Evolutionary conservation across 2,329 filamentous ascomycete genomes (phyloP).

Genomic region (Penicillium corylophilum): DNA sequence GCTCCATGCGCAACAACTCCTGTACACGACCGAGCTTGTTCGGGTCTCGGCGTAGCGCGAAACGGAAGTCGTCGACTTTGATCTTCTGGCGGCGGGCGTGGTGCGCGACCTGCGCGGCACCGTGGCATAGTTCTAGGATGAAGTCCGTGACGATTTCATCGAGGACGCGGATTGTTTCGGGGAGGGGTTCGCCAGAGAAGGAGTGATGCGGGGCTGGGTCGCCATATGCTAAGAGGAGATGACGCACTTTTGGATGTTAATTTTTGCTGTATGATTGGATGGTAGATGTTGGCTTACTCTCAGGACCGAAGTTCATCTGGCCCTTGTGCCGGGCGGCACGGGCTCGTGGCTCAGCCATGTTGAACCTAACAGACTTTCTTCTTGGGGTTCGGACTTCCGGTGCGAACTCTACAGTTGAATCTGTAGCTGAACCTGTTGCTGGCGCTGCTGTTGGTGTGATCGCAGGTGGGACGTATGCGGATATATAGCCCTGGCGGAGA

Average conservation of each 20-base stretch:
- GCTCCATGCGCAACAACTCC: conserved; percentile 85
- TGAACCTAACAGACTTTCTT: conserved; percentile 13
- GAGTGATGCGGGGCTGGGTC: conserved; percentile 53
- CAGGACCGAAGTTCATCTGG: conserved; percentile 74
- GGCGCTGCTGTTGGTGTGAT: background rate
- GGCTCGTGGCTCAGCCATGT: conserved; percentile 72
- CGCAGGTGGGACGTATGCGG: conserved; percentile 4
- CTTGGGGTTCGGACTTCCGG: conserved; percentile 2
- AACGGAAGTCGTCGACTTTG: conserved; percentile 97
- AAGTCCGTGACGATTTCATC: conserved; percentile 97
- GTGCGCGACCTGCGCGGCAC: conserved; percentile 79
- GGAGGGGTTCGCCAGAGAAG: conserved; percentile 73
- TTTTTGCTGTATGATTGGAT: background rate
- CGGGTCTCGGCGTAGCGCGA: conserved; percentile 82
- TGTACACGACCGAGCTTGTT: conserved; percentile 84
- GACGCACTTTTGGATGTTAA: conserved; percentile 32
- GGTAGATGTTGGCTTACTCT: conserved; percentile 55
- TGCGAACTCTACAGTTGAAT: background rate
- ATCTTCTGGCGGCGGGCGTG: conserved; percentile 92
- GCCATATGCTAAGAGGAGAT: conserved; percentile 47
- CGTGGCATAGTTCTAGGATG: conserved; percentile 89
- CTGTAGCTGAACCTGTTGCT: no score
- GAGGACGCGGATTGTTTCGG: conserved; percentile 79
- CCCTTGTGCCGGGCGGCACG: conserved; percentile 77
- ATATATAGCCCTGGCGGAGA: conserved; percentile 25